Base-by-base conservation (phyloP, 805 yeast species). In the Yamadazyma ubonensis region DNA sequence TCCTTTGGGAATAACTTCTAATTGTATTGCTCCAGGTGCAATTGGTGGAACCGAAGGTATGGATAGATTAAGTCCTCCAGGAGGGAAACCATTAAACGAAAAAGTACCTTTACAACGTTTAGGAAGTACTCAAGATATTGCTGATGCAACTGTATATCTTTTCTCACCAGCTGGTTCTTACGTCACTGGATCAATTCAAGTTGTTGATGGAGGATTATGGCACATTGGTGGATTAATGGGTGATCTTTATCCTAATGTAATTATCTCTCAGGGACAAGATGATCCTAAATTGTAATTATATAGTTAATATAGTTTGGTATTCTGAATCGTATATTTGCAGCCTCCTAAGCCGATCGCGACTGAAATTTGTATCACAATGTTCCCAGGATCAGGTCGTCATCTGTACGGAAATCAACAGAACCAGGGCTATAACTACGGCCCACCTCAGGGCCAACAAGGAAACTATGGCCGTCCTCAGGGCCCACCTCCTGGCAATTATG, bases 181-280 rank as follows among this genome's bases (percentile, higher is more conserved):
- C 58, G 73, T 90, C 21, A 81, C 84, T 10, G 97, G 97, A 11
- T 77, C 88, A 4, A 68, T 81, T 11, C 72, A 78, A 27, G 83
- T 87, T 12, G 96, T 91, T 4, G 98, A 90, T 63, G 97, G 97
- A 38, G 98, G 83, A 2, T 71, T 77, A 42, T 89, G 97, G 96
- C 96, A 87, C 56, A 67, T 79, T 57, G 88, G 90, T 10, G 50
- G 52, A 12, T 45, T 59, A 27, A 48, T 50, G 49, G 62, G 64
- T 10, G 61, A 54, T 25, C 46, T 66, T 41, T 69, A 69, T 43
- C 74, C 74, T 0, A 42, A 41, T 20, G 52, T 54, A 10, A 49
- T 67, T 15, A 45, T 53, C 21, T 42, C 48, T 14, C 65, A 60
- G 44, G 64, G 63, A 41, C 38, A 49, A 26, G 62, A 55, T 33